Base-by-base conservation (phyloP, 371 early-diverging fungal species). In the Amoeboradix gromovi region DNA sequence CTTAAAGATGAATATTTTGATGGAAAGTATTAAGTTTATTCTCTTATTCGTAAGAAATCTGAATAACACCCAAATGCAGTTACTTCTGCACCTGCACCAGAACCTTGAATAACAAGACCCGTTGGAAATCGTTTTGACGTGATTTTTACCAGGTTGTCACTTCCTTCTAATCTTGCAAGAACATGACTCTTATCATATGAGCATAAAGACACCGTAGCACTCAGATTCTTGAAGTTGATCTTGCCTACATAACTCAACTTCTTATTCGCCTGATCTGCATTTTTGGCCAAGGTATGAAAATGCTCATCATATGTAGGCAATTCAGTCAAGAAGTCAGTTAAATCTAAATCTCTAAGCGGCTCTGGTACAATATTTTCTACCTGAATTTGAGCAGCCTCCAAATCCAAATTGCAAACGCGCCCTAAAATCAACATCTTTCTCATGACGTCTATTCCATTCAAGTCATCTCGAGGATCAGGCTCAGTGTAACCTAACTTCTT, bases 371-470 rank as follows among this genome's bases (percentile, higher is more conserved):
- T 88, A 79, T 93, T 94, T 76, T 94, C 92, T 1, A 92, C 85
- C 1, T 82, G 76, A 68, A 94, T 79, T 0, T 86, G 84, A 28
- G 84, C 84, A 68, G 87, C 78, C 68, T 83, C 79, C 31, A 92
- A 72, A 68, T 82, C 81, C 71, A 87, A 71, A 1, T 94, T 94
- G 29, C 91, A 87, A 30, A 88, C 78, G 68, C 96, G 87, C 28
- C 86, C 92, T 28, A 92, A 81, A 69, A 95, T 95, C 29, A 71
- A 72, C 67, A 85, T 88, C 80, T 95, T 95, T 71, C 96, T 87
- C 27, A 90, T 95, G n/a, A 96, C 94, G 74, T 96, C 97, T 86
- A 94, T 84, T 66, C 97, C 97, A 72, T 92, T 94, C 73, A 94
- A 81, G 74, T 96, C 97, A 75, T 96, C 97, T 68, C 94, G 82